These are phyloP conservation scores for Penicillium sp. DNA, from an alignment of 2,329 filamentous ascomycete species.

Conservation along the genomic window DNA sequence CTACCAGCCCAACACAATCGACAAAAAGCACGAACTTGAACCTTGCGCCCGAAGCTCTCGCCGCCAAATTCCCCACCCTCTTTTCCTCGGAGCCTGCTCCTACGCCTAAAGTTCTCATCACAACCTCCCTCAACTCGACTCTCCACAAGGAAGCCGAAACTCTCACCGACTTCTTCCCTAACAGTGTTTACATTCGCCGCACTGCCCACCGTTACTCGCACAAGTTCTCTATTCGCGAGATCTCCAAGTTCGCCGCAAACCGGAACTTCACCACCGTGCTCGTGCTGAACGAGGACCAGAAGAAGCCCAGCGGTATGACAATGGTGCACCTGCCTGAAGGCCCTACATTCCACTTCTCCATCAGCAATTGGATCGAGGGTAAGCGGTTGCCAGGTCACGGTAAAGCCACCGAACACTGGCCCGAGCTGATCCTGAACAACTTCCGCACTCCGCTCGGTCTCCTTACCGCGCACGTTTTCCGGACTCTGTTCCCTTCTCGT, in stretches of 20 bases:
- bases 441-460: conserved; percentile 92
- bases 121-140: conserved; percentile 84
- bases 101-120: conserved; percentile 83
- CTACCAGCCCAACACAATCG: conserved; percentile 56
- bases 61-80: conserved; percentile 61
- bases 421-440: conserved; percentile 87
- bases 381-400: conserved; percentile 86
- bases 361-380: conserved; percentile 87
- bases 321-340: conserved; percentile 81
- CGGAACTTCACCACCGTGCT: conserved; percentile 81
- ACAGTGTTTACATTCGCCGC: conserved; percentile 76
- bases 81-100: conserved; percentile 56
- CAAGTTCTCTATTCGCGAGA: conserved; percentile 91
- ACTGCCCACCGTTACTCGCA: conserved; percentile 80
- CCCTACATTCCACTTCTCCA: conserved; percentile 89
- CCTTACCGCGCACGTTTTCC: conserved; percentile 81
- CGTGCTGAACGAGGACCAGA: conserved; percentile 85
- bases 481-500: conserved; percentile 72
- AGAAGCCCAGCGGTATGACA: conserved; percentile 77
- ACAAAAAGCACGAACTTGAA: conserved; percentile 60
- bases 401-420: conserved; percentile 85
- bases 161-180: conserved; percentile 79
- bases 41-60: conserved; percentile 61
- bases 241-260: conserved; percentile 79
- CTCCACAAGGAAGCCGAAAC: conserved; percentile 80